These are phyloP conservation scores for Sporisorium graminicola DNA, from an alignment of 1,284 basidiomycete species.

Conservation along the genomic window DNA sequence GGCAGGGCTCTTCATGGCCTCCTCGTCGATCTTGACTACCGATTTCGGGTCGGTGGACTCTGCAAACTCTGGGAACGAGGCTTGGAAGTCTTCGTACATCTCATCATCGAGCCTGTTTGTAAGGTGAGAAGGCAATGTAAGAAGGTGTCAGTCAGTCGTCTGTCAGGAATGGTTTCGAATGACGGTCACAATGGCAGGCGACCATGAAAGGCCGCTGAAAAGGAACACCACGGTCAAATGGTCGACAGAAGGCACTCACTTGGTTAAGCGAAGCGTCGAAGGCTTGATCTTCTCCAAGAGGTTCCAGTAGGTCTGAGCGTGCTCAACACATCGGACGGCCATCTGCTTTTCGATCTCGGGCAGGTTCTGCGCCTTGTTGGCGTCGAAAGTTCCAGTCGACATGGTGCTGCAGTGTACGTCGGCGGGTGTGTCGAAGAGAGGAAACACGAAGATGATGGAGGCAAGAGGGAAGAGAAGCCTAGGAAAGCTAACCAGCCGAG, in stretches of 20 bases:
- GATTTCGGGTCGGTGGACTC: constrained; percentile 76
- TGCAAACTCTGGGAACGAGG: constrained; percentile 85
- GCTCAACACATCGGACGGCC: constrained; percentile 90
- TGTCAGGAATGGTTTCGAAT: constrained; percentile 10
- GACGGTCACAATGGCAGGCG: no score
- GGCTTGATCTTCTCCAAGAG: constrained; percentile 86
- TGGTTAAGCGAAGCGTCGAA: constrained; percentile 81
- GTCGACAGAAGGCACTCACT: constrained; percentile 74
- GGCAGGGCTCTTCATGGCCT: constrained; percentile 91
- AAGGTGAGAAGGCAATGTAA: neutral
- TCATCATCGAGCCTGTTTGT: constrained; percentile 79
- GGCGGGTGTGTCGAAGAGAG: neutral
- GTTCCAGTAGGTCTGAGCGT: constrained; percentile 91
- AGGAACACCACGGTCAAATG: no score
- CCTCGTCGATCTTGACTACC: constrained; percentile 84
- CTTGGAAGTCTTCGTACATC: constrained; percentile 83
- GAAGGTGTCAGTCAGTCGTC: neutral
- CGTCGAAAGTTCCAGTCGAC: constrained; percentile 62
- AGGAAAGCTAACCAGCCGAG: neutral
- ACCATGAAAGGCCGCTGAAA: neutral
- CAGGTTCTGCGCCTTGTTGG: constrained; percentile 79
- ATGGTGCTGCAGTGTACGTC: constrained; percentile 27
- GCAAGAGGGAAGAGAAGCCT: neutral
- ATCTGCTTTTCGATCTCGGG: constrained; percentile 95
- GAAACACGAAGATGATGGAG: neutral